phyloP scores from a whole-genome alignment of 1,284 basidiomycete genomes.

The Salmacisia buchloeana region DNA sequence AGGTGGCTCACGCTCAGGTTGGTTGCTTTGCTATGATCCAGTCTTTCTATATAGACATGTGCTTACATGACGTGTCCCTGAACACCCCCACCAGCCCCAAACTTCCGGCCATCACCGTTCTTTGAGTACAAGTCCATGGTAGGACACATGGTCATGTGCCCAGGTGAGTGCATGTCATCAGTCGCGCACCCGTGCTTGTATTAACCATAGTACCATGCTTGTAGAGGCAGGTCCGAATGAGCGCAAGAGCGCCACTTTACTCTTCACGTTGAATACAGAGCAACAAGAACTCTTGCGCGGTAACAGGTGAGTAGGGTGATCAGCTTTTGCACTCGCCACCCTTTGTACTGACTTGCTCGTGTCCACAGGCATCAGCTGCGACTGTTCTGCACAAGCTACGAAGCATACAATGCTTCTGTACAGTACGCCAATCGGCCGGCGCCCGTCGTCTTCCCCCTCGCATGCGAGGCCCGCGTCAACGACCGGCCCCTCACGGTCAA shows the following conservation, averaged over 20 bases:
- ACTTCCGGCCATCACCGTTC: slow-evolving; percentile 38
- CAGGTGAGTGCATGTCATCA: background rate
- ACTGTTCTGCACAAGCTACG: slow-evolving; percentile 37
- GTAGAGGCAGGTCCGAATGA: slow-evolving; percentile 31
- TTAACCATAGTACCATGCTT: no score
- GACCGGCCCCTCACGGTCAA: slow-evolving; percentile 24
- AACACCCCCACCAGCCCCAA: background rate
- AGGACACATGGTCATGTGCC: slow-evolving; percentile 13
- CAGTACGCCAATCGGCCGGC: slow-evolving; percentile 17
- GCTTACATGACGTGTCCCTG: background rate
- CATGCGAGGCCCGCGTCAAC: slow-evolving; percentile 43
- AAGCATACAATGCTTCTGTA: slow-evolving; percentile 30
- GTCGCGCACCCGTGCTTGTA: slow-evolving; percentile 15
- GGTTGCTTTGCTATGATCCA: background rate
- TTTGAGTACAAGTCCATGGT: slow-evolving; percentile 38
- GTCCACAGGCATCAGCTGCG: slow-evolving; percentile 20
- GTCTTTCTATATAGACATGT: background rate
- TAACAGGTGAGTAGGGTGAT: slow-evolving; percentile 2
- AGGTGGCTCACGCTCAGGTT: background rate
- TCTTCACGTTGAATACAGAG: slow-evolving; percentile 23
- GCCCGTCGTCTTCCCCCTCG: slow-evolving; percentile 40
- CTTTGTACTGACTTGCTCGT: background rate
- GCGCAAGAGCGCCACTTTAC: slow-evolving; percentile 24
- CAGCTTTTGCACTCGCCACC: background rate
- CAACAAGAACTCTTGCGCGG: slow-evolving; percentile 24